Evolutionary conservation across 345 rosid genomes (phyloP).

Genomic region (Dimocarpus longan): DNA sequence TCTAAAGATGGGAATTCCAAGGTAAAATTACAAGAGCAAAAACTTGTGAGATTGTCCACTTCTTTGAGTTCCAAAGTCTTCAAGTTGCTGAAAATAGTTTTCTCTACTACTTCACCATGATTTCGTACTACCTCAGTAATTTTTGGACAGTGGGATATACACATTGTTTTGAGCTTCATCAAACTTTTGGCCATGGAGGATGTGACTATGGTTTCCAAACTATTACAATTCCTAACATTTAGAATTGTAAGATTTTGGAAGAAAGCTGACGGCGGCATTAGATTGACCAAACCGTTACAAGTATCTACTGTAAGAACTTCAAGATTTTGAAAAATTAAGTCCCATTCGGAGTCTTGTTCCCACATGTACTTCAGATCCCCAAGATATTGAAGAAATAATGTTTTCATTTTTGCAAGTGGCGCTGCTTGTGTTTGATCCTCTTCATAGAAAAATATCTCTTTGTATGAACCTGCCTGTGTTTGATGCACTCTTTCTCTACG

Average conservation of each 20-base stretch:
- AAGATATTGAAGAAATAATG: fast-evolving
- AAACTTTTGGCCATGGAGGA: slow-evolving; percentile 8
- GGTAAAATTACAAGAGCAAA: no score
- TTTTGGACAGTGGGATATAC: not conserved
- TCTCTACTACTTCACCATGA: not conserved
- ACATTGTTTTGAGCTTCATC: not conserved
- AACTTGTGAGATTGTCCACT: not conserved
- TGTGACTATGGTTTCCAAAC: slow-evolving; percentile 8
- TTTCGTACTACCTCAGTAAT: not conserved
- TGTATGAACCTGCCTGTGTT: no score
- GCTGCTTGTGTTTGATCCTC: not conserved
- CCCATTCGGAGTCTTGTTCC: not conserved
- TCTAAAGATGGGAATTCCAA: no score
- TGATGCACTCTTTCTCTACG: no score
- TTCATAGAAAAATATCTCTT: not conserved
- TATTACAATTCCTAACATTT: not conserved
- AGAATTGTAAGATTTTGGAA: slow-evolving; percentile 6
- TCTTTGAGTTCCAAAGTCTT: no score
- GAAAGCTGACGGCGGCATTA: not conserved
- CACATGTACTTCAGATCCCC: not conserved
- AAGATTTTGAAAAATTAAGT: slow-evolving; percentile 8
- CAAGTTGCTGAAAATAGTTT: not conserved
- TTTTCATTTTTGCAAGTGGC: not conserved
- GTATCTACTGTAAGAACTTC: not conserved
- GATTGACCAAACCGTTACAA: not conserved